Evolutionary conservation across 2,329 filamentous ascomycete species (phyloP).

Genomic region (Dactylonectria macrodidyma): DNA sequence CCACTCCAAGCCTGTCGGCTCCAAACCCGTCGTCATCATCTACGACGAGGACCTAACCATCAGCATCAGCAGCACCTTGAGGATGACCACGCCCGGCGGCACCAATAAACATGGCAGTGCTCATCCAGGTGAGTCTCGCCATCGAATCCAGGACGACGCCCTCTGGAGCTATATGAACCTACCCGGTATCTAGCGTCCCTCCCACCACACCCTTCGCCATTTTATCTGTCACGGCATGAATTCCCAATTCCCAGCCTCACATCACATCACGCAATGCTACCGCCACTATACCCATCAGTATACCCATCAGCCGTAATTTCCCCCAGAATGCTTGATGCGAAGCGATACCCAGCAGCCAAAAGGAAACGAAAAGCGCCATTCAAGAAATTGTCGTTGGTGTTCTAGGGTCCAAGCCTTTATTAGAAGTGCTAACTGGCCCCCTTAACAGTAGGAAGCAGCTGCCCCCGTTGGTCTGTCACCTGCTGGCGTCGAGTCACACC

Average conservation of each 20-base stretch:
- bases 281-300: background rate
- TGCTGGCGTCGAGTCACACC: background rate
- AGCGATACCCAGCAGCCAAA: constrained; percentile 7
- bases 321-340: background rate
- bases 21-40: constrained; percentile 52
- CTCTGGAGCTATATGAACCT: constrained; percentile 56
- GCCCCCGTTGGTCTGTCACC: background rate
- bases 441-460: constrained; percentile 2
- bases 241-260: background rate
- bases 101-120: constrained; percentile 32
- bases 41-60: constrained; percentile 56
- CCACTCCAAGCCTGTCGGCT: background rate
- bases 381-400: constrained; percentile 13
- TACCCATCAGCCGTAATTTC: background rate
- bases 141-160: constrained; percentile 41
- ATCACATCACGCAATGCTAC: constrained; percentile 1
- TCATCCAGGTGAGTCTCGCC: constrained; percentile 32
- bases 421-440: constrained; percentile 29
- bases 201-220: background rate
- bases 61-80: constrained; percentile 37
- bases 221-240: constrained; percentile 9
- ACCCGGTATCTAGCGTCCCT: constrained; percentile 51
- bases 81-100: constrained; percentile 49
- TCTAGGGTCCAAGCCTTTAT: constrained; percentile 29
- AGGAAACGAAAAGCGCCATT: constrained; percentile 4